Conservation (phyloP, 2,329 filamentous ascomycete genomes). For the Fusarium nisikadoi region DNA sequence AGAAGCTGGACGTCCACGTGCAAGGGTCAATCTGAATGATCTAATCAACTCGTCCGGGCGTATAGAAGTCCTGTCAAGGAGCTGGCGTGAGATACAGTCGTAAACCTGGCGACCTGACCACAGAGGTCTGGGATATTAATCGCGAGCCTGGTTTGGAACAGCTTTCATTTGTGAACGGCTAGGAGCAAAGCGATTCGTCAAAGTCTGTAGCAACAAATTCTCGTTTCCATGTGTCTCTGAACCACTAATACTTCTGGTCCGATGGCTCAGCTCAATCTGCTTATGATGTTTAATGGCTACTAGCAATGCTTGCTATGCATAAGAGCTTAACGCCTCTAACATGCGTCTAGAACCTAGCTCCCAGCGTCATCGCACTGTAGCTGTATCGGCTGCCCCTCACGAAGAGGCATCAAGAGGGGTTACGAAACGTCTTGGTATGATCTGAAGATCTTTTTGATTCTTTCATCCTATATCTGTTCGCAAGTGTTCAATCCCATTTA, state of each 20-base stretch:
- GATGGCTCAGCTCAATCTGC: too few relatives aligned
- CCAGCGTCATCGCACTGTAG: not conserved
- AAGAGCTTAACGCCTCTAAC: not conserved
- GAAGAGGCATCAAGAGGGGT: fast-evolving
- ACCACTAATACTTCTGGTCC: not conserved
- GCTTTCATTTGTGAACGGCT: not conserved
- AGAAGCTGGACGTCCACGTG: not conserved
- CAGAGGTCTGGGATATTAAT: not conserved
- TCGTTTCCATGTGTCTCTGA: not conserved
- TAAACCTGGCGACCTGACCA: not conserved
- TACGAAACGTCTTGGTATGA: fast-evolving
- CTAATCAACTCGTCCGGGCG: not conserved
- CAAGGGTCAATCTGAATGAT: not conserved
- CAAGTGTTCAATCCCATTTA: fast-evolving
- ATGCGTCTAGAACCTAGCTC: not conserved
- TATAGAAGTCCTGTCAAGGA: not conserved
- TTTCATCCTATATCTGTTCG: fast-evolving
- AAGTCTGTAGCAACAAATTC: not conserved
- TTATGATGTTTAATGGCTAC: fast-evolving
- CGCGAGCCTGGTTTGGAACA: not conserved
- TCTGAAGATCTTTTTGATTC: fast-evolving
- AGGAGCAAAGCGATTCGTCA: not conserved
- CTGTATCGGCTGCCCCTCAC: not conserved
- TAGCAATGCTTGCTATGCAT: not conserved
- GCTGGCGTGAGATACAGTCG: not conserved